A percentile compares a stretch with the other conserved stretches of the same genome.
Conservation (phyloP, 257 asterid species). For the Ocimum tenuiflorum region DNA sequence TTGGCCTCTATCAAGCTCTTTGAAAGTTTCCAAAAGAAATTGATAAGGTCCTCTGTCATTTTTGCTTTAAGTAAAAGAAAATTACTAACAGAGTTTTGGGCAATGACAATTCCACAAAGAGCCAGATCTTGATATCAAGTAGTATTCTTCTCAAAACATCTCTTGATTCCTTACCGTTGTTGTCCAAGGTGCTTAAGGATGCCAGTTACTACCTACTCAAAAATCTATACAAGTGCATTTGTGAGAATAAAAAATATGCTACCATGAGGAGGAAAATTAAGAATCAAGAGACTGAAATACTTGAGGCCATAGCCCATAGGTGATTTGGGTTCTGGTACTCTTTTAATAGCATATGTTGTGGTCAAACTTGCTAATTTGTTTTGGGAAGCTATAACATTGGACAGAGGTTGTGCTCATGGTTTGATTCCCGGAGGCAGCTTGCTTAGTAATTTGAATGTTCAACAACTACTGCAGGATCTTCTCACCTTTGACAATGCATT, state of each 20-base stretch:
- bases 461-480: too few relatives aligned
- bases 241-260: conserved; percentile 77
- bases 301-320: too few relatives aligned
- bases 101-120: conserved; percentile 59
- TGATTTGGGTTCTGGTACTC: too few relatives aligned
- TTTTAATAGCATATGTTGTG: too few relatives aligned
- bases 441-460: too few relatives aligned
- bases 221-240: conserved; percentile 74
- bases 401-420: too few relatives aligned
- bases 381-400: too few relatives aligned
- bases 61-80: conserved; percentile 92
- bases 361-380: too few relatives aligned
- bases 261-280: conserved; percentile 64
- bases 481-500: too few relatives aligned
- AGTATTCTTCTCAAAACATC: conserved; percentile 88
- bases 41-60: conserved; percentile 97
- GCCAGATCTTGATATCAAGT: conserved; percentile 83
- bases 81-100: conserved; percentile 65
- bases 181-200: conserved; percentile 93
- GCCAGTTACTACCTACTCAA: conserved; percentile 78
- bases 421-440: too few relatives aligned
- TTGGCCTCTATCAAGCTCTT: conserved; percentile 96
- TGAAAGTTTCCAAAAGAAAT: conserved; percentile 95
- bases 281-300: too few relatives aligned
- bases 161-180: conserved; percentile 85